phyloP scores from a whole-genome alignment of 75 land plant genomes.

The Sequoiadendron giganteum region DNA sequence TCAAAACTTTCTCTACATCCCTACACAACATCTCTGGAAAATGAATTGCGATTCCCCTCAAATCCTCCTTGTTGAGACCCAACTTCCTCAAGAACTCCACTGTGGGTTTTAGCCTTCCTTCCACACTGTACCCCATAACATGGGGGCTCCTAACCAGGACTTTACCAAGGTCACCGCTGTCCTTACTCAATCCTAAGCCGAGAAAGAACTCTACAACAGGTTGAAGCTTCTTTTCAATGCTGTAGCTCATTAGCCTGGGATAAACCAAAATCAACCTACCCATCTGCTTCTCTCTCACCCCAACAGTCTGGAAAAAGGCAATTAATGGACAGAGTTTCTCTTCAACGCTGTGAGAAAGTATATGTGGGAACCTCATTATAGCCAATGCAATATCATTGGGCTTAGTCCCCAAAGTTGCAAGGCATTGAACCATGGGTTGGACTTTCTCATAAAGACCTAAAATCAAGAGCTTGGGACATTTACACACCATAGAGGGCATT shows the following conservation, averaged over 20 bases:
- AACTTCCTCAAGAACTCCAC: slow-evolving; percentile 53
- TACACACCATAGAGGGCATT: slow-evolving; percentile 60
- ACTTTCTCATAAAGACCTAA: slow-evolving; percentile 68
- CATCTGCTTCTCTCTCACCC: slow-evolving; percentile 58
- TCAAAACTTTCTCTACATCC: slow-evolving; percentile 59
- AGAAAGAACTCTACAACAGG: slow-evolving; percentile 63
- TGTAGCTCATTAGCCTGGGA: slow-evolving; percentile 89
- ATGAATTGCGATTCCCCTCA: slow-evolving; percentile 47
- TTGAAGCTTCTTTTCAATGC: slow-evolving; percentile 73
- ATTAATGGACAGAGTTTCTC: slow-evolving; percentile 89
- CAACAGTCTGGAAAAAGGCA: slow-evolving; percentile 77
- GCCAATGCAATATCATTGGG: slow-evolving; percentile 61
- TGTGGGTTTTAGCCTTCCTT: slow-evolving; percentile 67
- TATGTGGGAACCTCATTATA: slow-evolving; percentile 67
- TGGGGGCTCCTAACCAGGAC: slow-evolving; percentile 58
- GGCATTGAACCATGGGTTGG: slow-evolving; percentile 70
- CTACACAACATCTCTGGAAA: slow-evolving; percentile 77
- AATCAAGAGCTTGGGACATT: slow-evolving; percentile 80
- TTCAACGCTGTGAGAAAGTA: slow-evolving; percentile 78
- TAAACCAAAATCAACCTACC: slow-evolving; percentile 64
- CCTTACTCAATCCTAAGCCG: slow-evolving; percentile 49
- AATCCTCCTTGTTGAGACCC: slow-evolving; percentile 47
- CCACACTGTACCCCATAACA: slow-evolving; percentile 84
- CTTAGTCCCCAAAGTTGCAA: slow-evolving; percentile 59
- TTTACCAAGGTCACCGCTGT: slow-evolving; percentile 67